Evolutionary conservation across 1,284 basidiomycete species (phyloP).

Genomic region (Hypsizygus ulmarius): DNA sequence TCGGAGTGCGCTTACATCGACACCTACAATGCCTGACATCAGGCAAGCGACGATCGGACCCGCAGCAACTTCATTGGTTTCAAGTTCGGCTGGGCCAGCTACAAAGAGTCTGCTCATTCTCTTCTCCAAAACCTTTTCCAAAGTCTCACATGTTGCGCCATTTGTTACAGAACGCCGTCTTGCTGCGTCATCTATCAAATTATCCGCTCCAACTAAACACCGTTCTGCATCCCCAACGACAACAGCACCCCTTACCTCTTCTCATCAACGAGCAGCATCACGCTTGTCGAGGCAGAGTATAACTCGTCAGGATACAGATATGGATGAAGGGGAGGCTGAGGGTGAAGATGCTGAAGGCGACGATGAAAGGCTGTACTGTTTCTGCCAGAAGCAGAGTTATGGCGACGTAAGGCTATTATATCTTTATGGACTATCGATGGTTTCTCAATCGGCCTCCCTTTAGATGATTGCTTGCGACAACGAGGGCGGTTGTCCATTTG

Average conservation of each 20-base stretch:
- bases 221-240: conserved; percentile 41
- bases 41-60: conserved; percentile 22
- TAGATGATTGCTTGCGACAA: conserved; percentile 53
- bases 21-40: conserved; percentile 27
- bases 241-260: conserved; percentile 22
- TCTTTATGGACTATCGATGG: background rate
- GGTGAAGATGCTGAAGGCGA: conserved; percentile 38
- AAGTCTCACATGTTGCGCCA: background rate
- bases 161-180: conserved; percentile 34
- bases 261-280: conserved; percentile 33
- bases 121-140: background rate
- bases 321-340: conserved; percentile 29
- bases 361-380: conserved; percentile 45
- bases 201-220: conserved; percentile 35
- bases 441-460: background rate
- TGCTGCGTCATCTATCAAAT: conserved; percentile 36
- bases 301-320: conserved; percentile 24
- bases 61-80: conserved; percentile 17
- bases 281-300: conserved; percentile 40
- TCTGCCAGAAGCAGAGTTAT: conserved; percentile 48
- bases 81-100: conserved; percentile 25
- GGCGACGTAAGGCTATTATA: conserved; percentile 37
- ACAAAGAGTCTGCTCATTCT: conserved; percentile 33
- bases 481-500: conserved; percentile 42
- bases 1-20: conserved; percentile 39